Percentiles rank a stretch among this genome's conserved stretches.
Evolutionary conservation across 2,329 filamentous ascomycete species (phyloP).

Genomic region (Pseudonectria buxi): DNA sequence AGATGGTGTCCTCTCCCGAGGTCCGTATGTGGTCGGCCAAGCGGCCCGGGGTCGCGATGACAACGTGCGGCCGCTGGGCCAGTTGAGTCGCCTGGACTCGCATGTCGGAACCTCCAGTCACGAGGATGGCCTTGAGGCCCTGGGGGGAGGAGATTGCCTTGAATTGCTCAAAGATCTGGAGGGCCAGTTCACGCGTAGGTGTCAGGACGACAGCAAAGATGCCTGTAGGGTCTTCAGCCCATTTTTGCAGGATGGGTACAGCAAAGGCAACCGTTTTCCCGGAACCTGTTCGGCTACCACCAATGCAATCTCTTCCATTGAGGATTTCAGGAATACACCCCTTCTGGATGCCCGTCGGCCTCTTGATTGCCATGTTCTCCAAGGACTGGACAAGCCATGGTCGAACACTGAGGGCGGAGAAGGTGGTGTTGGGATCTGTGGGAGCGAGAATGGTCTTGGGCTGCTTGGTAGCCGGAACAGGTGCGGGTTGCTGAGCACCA

Average conservation of each 20-base stretch:
- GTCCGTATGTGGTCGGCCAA: conserved; percentile 89
- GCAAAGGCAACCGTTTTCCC: conserved; percentile 97
- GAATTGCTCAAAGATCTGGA: conserved; percentile 96
- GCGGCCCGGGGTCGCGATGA: conserved; percentile 89
- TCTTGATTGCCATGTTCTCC: conserved; percentile 67
- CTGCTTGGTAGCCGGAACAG: conserved; percentile 12
- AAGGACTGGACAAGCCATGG: conserved; percentile 88
- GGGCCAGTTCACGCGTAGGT: conserved; percentile 81
- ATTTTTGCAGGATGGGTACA: conserved; percentile 87
- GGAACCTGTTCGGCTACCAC: conserved; percentile 88
- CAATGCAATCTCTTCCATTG: conserved; percentile 87
- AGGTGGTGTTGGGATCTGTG: conserved; percentile 54
- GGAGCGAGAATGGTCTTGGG: conserved; percentile 41
- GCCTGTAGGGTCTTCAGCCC: conserved; percentile 84
- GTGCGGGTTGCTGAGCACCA: conserved; percentile 19
- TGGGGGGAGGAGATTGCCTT: conserved; percentile 86
- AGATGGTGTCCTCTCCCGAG: conserved; percentile 85
- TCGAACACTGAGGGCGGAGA: conserved; percentile 64
- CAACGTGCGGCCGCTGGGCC: conserved; percentile 74
- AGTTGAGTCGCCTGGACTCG: conserved; percentile 80
- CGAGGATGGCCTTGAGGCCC: conserved; percentile 77
- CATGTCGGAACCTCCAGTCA: conserved; percentile 93
- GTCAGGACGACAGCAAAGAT: conserved; percentile 89
- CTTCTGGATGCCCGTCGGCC: conserved; percentile 88
- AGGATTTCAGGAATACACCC: conserved; percentile 90